Conservation (phyloP, 495 filamentous ascomycete species). For the Acidiella bohemica region DNA sequence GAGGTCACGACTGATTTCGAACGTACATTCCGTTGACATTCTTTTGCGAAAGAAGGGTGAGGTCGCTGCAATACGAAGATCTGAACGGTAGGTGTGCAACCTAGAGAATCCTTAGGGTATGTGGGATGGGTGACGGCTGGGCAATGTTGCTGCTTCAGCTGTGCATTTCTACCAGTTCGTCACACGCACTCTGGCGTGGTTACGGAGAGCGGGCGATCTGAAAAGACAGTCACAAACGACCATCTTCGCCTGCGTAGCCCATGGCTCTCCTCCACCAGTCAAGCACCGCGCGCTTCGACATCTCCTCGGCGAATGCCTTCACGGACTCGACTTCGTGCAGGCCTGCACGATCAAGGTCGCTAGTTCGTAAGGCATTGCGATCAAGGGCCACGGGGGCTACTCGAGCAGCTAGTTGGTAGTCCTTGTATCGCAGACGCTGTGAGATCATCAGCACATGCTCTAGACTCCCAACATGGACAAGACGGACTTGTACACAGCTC, state of each 20-base stretch:
- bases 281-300: slow-evolving; percentile 23
- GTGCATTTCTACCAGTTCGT: neutral
- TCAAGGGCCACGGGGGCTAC: slow-evolving; percentile 12
- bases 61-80: neutral
- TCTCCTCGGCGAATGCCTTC: slow-evolving; percentile 25
- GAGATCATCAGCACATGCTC: neutral
- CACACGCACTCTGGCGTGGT: neutral
- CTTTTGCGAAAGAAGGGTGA: neutral
- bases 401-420: slow-evolving; percentile 27
- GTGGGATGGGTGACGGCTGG: too few relatives aligned
- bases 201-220: neutral
- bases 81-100: neutral
- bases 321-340: slow-evolving; percentile 26
- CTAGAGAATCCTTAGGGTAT: neutral
- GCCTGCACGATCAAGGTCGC: neutral
- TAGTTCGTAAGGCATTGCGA: neutral
- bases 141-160: neutral
- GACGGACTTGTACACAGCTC: slow-evolving; percentile 35
- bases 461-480: neutral
- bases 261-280: slow-evolving; percentile 30
- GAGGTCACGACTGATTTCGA: neutral
- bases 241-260: slow-evolving; percentile 19
- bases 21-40: neutral
- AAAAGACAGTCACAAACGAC: neutral
- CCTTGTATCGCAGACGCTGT: slow-evolving; percentile 29